Percentiles rank a stretch among this genome's conserved stretches.
These are phyloP conservation scores for Dactylellina leptospora DNA, from an alignment of 2,329 filamentous ascomycete genomes.

Conservation along the genomic window DNA sequence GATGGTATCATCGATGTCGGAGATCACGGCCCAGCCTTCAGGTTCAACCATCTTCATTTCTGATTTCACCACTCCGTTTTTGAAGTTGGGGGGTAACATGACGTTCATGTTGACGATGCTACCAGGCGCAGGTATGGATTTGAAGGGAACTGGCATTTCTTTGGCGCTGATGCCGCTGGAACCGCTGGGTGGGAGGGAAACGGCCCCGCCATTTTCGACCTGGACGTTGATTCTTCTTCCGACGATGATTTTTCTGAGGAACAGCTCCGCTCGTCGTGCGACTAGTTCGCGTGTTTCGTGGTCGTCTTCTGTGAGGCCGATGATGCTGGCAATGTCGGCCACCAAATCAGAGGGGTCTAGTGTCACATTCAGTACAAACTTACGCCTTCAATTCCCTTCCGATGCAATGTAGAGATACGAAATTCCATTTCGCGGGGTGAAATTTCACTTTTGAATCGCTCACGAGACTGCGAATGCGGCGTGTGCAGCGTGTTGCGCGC, in stretches of 20 bases:
- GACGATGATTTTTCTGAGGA: slow-evolving; percentile 38
- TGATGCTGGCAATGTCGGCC: slow-evolving; percentile 26
- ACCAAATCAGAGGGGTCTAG: slow-evolving; percentile 41
- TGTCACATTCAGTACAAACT: neutral
- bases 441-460: too few relatives aligned
- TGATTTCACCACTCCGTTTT: slow-evolving; percentile 9
- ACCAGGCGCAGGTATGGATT: neutral
- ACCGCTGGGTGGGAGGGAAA: slow-evolving; percentile 28
- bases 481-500: too few relatives aligned
- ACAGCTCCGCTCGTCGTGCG: slow-evolving; percentile 21
- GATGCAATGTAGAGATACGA: too few relatives aligned
- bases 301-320: slow-evolving; percentile 43
- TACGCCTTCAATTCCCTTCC: neutral
- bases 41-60: slow-evolving; percentile 43
- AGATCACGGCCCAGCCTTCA: slow-evolving; percentile 48
- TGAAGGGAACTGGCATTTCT: slow-evolving; percentile 26
- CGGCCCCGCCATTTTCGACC: slow-evolving; percentile 32
- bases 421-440: too few relatives aligned
- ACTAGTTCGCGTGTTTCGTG: slow-evolving; percentile 40
- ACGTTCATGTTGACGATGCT: slow-evolving; percentile 38
- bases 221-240: slow-evolving; percentile 33
- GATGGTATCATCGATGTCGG: slow-evolving; percentile 89
- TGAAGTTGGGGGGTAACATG: slow-evolving; percentile 20
- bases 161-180: slow-evolving; percentile 44
- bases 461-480: too few relatives aligned